Percentiles rank a stretch among this genome's conserved stretches.
phyloP scores from a whole-genome alignment of 352 stramenopile genomes.

The Elongisporangium anandrum region DNA sequence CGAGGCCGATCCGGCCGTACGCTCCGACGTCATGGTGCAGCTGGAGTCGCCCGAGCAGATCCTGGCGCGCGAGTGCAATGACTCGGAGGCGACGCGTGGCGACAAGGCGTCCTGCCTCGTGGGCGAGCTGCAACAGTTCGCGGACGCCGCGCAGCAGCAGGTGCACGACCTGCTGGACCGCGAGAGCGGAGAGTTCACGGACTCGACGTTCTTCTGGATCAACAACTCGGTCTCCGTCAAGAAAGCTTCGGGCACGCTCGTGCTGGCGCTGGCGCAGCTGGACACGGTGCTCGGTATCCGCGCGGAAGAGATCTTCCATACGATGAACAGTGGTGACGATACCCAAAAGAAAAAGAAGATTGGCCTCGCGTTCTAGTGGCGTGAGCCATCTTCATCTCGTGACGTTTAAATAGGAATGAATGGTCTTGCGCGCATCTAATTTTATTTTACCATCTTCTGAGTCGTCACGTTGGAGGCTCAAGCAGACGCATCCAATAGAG shows the following conservation, averaged over 20 bases:
- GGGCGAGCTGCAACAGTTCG: slow-evolving; percentile 44
- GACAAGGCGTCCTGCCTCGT: slow-evolving; percentile 42
- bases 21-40: slow-evolving; percentile 52
- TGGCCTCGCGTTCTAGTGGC: background rate
- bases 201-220: slow-evolving; percentile 57
- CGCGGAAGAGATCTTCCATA: slow-evolving; percentile 38
- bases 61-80: slow-evolving; percentile 23
- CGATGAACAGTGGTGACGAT: slow-evolving; percentile 11
- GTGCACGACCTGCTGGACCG: slow-evolving; percentile 37
- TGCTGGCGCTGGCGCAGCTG: slow-evolving; percentile 33
- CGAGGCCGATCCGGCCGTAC: slow-evolving; percentile 12
- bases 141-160: slow-evolving; percentile 32
- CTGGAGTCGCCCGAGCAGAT: slow-evolving; percentile 31
- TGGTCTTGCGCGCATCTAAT: background rate
- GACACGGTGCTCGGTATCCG: slow-evolving; percentile 39
- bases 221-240: slow-evolving; percentile 59
- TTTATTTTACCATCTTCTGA: background rate
- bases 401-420: background rate
- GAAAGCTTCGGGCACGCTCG: slow-evolving; percentile 24
- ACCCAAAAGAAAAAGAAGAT: slow-evolving; percentile 2
- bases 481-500: background rate
- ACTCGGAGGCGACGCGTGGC: slow-evolving; percentile 10
- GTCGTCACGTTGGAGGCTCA: background rate
- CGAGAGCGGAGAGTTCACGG: slow-evolving; percentile 20
- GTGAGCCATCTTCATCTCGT: background rate